Conservation (phyloP, 2,329 filamentous ascomycete species). For the Penicillium italicum region DNA sequence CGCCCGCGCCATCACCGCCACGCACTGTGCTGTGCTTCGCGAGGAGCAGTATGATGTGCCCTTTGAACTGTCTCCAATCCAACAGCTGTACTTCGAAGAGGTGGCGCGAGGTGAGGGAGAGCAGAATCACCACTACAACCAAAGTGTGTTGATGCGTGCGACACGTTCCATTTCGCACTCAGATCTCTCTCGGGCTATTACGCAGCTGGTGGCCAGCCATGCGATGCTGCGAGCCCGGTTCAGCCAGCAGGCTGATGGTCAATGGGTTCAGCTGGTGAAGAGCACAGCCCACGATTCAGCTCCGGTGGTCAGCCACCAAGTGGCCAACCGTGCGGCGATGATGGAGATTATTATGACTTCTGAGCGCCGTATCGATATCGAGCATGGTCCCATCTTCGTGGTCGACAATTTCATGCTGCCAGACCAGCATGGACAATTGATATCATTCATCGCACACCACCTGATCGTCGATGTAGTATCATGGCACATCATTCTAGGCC, state of each 20-base stretch:
- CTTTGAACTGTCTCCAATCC: conserved; percentile 2
- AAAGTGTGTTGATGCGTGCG: not conserved
- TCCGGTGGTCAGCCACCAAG: not conserved
- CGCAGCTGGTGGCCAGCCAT: not conserved
- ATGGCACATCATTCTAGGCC: conserved; percentile 1
- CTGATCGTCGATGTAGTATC: conserved; percentile 2
- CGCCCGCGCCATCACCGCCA: not conserved
- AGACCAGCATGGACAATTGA: not conserved
- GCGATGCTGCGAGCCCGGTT: conserved; percentile 4
- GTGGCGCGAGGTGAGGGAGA: not conserved
- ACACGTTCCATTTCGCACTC: not conserved
- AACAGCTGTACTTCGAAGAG: conserved; percentile 2
- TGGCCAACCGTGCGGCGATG: not conserved
- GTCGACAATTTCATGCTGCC: not conserved
- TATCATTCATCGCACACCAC: not conserved
- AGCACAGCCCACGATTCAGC: not conserved
- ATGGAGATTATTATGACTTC: not conserved
- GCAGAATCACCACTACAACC: conserved; percentile 2
- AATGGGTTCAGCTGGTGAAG: not conserved
- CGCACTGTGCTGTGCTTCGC: not conserved
- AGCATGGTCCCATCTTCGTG: not conserved
- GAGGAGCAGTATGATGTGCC: not conserved
- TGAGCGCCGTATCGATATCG: conserved; percentile 1
- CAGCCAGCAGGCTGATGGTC: not conserved
- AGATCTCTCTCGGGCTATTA: not conserved